Base-by-base conservation (phyloP, 2,329 filamentous ascomycete genomes). In the Pseudonectria buxi region DNA sequence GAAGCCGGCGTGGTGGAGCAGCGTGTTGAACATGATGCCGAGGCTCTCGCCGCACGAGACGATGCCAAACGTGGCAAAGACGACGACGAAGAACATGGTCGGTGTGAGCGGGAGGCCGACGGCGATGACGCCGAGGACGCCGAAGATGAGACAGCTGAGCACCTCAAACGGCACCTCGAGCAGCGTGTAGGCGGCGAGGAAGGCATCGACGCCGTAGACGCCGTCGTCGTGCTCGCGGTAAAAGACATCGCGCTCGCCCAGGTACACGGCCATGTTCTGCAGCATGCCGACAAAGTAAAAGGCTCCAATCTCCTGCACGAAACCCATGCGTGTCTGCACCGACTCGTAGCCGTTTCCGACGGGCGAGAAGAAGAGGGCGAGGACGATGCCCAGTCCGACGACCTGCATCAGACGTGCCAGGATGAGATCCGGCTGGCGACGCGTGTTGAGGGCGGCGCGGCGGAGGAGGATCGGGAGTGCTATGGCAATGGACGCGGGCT, bases 241-340 rank as follows among this genome's bases (percentile, higher is more conserved):
- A 55, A 87, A 88, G 1, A 87, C 82, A 37, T 86, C 81, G 4
- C 81, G 71, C 52, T 87, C 83, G 27, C 65, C 65, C 0, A 83
- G 83, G 51, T 87, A 87, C 7, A 85, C 70, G 3, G 82, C 81
- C 4, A 87, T 79, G 50, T 87, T 87, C 56, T 88, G 82, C 10
- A 88, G 68, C 82, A 88, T 86, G 18, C 83, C 83, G 2, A 85
- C 75, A 47, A 84, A 84, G 57, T 84, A 83, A 25, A 85, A 74
- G 0, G 82, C 78, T 1, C 78, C 74, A 22, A 87, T 70, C 52
- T 88, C 76, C 44, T 87, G 79, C 1, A 87, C 64, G 46, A 86
- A 83, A 0, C 84, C 84, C 47, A 88, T 72, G 2, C 83, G 74
- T 33, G 79, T 85, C 55, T 88, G 84, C 0, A 89, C 71, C 2